Base-by-base conservation (phyloP, 257 asterid species). In the Scutellaria baicalensis region DNA sequence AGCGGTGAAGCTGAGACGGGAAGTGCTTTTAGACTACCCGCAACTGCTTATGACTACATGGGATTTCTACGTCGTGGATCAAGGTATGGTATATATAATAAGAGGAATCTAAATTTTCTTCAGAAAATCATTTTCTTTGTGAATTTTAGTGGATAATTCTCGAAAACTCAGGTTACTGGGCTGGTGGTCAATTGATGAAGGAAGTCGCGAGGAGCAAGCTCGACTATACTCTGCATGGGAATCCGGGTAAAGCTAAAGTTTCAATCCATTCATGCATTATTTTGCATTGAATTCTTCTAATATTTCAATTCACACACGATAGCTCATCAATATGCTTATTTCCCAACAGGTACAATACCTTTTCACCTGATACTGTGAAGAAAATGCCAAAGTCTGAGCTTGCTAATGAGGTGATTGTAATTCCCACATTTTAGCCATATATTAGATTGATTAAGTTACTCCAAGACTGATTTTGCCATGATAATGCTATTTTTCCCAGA, bases 141-240 rank as follows among this genome's bases (percentile, higher is more conserved):
- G 57, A 69, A 66, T 5, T 5, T 73, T 65, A 13, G 78, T 62
- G 49, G 66, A 55, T 56, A 47, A 73, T 52, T 67, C 55, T 75
- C 12, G 5, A 64, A 70, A n/a, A n/a, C n/a, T 68, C 84, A 90
- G 97, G 88, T 86, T 89, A 51, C 72, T 93, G 60, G 99, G 99
- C 58, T 93, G 97, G 97, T 93, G 99, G 99, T 93, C 99, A 27
- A 91, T 93, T 63, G 99, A 93, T 71, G 97, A 91, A 89, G 86
- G 90, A 69, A 91, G 99, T 75, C 88, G 82, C 64, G 97, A 91
- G 81, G 99, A 93, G 81, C 89, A 88, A 78, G 99, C 99, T 68
- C 92, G 92, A 58, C 79, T 93, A 43, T 93, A 87, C 73, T 82
- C 58, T 77, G 79, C 89, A 1, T 85, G 79, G 66, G 83, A 84